Conservation (phyloP, 495 filamentous ascomycete species). For the Trichoderma reesei region DNA sequence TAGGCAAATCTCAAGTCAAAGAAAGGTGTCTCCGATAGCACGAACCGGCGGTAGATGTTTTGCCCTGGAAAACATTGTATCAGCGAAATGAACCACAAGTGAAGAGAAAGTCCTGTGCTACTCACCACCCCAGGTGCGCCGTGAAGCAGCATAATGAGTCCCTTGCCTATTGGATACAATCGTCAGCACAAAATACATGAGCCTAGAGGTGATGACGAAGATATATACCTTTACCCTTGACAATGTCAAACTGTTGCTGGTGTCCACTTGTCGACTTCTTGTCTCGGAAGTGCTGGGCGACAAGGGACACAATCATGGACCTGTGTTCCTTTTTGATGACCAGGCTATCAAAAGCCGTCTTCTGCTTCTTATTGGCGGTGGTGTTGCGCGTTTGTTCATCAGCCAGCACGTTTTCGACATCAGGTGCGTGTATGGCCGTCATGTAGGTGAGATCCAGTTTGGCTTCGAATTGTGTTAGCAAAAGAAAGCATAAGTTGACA, state of each 20-base stretch:
- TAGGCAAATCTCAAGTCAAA: no score
- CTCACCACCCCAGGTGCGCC: slow-evolving; percentile 30
- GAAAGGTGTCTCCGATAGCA: background rate
- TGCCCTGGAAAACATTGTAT: slow-evolving; percentile 15
- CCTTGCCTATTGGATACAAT: slow-evolving; percentile 24
- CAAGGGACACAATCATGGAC: slow-evolving; percentile 23
- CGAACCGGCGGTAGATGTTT: slow-evolving; percentile 30
- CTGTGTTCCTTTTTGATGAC: slow-evolving; percentile 24
- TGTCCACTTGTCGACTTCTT: slow-evolving; percentile 17
- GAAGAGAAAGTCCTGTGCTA: no score
- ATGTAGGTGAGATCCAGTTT: slow-evolving; percentile 18
- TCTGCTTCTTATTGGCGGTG: background rate
- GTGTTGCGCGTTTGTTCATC: background rate
- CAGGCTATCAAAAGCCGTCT: slow-evolving; percentile 11
- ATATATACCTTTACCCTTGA: slow-evolving; percentile 23
- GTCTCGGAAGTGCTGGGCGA: slow-evolving; percentile 23
- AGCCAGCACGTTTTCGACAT: slow-evolving; percentile 18
- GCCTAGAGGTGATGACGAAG: slow-evolving; percentile 16
- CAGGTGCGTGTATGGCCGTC: slow-evolving; percentile 13
- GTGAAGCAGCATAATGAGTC: slow-evolving; percentile 36
- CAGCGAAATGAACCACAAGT: no score
- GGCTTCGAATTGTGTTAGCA: slow-evolving; percentile 12
- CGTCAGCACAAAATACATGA: background rate
- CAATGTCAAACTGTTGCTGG: slow-evolving; percentile 18
- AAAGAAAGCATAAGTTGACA: background rate